These are phyloP conservation scores for Phlebopus sp. DNA, from an alignment of 1,284 basidiomycete genomes.

Conservation along the genomic window DNA sequence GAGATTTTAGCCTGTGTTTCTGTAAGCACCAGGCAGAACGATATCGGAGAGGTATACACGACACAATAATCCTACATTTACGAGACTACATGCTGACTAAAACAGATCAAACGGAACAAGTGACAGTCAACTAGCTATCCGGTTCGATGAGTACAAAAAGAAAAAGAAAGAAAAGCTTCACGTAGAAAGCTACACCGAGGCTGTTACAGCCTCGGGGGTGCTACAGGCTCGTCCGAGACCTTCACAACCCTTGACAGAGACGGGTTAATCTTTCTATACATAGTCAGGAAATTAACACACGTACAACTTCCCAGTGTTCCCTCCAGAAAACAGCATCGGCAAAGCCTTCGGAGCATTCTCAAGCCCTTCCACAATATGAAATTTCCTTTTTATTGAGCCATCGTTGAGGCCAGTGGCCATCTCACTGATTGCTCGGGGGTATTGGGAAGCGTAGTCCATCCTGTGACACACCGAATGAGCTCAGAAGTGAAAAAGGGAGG, in stretches of 20 bases:
- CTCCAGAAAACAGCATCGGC: conserved; percentile 72
- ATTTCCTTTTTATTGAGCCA: conserved; percentile 80
- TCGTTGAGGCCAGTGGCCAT: conserved; percentile 54
- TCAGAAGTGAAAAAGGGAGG: not conserved
- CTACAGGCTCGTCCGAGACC: conserved; percentile 37
- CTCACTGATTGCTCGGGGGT: conserved; percentile 51
- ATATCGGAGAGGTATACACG: no score
- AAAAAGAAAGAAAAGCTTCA: no score
- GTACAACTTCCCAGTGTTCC: conserved; percentile 80
- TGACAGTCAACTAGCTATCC: no score
- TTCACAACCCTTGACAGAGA: conserved; percentile 43
- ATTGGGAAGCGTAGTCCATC: conserved; percentile 64
- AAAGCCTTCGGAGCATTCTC: conserved; percentile 69
- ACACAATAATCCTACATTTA: no score
- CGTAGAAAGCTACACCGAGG: no score
- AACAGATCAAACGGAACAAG: no score
- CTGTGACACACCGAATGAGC: conserved; percentile 33
- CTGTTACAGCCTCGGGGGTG: conserved; percentile 31
- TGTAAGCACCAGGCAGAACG: no score
- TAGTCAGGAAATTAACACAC: conserved; percentile 31
- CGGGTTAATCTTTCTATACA: not conserved
- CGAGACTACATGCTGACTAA: no score
- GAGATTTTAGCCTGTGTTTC: no score
- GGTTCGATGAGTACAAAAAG: no score
- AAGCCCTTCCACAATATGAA: conserved; percentile 75